These are phyloP conservation scores for Alternaria ethzedia DNA, from an alignment of 2,329 filamentous ascomycete genomes.

Conservation along the genomic window DNA sequence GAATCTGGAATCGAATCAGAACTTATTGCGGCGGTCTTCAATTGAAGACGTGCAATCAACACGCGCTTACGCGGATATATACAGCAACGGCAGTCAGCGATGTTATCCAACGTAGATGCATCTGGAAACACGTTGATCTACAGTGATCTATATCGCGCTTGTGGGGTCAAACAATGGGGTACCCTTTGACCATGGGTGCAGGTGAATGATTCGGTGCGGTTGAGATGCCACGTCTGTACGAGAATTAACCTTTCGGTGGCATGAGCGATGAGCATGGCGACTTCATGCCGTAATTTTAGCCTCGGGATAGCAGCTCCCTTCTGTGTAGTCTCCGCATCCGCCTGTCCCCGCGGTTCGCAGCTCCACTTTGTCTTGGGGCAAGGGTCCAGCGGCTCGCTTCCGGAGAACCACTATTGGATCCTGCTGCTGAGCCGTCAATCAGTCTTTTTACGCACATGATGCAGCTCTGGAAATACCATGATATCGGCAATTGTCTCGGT, in stretches of 20 bases:
- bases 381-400: slow-evolving; percentile 4
- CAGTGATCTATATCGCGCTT: neutral
- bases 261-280: neutral
- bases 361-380: neutral
- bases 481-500: neutral
- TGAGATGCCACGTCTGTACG: neutral
- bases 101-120: neutral
- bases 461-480: neutral
- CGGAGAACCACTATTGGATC: neutral
- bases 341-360: neutral
- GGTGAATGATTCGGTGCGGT: neutral
- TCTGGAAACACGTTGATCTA: neutral
- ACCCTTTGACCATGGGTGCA: neutral
- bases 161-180: neutral
- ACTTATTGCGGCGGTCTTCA: neutral
- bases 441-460: neutral
- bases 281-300: neutral
- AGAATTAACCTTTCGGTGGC: neutral
- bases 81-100: neutral
- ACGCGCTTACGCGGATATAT: neutral
- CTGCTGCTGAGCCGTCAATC: neutral
- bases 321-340: neutral
- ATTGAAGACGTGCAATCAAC: neutral
- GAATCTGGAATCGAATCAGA: slow-evolving; percentile 2
- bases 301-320: neutral